A percentile compares a stretch with the other conserved stretches of the same genome.
Evolutionary conservation across 352 stramenopile genomes (phyloP).

Genomic region (Phytophthora pluvialis): DNA sequence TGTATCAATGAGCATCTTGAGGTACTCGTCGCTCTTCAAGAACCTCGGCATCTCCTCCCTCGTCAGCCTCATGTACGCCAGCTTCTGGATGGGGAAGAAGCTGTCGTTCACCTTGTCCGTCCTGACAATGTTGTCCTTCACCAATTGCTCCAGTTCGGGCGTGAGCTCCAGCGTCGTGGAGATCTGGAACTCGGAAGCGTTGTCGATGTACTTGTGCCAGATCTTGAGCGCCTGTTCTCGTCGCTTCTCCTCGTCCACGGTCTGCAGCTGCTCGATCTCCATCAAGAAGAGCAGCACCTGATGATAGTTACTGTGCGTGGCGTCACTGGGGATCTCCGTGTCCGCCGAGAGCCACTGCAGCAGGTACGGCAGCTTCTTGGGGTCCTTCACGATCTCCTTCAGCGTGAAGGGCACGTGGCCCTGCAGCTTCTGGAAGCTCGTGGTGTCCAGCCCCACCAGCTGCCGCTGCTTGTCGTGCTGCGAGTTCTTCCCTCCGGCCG

Average conservation of each 20-base stretch:
- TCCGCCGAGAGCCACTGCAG: conserved; percentile 78
- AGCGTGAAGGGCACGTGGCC: conserved; percentile 84
- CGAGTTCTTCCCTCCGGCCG: conserved; percentile 2
- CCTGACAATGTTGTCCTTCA: conserved; percentile 69
- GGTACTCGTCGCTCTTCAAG: conserved; percentile 85
- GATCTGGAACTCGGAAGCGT: conserved; percentile 85
- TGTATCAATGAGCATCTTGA: conserved; percentile 85
- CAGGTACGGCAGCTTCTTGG: conserved; percentile 86
- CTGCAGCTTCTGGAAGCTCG: conserved; percentile 77
- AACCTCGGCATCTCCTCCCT: conserved; percentile 84
- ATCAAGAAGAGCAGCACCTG: conserved; percentile 87
- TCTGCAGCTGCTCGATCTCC: conserved; percentile 83
- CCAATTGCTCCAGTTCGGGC: conserved; percentile 73
- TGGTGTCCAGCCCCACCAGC: conserved; percentile 52
- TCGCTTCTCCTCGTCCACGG: conserved; percentile 67
- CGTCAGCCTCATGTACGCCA: conserved; percentile 86
- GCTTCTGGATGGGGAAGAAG: conserved; percentile 87
- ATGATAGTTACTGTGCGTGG: conserved; percentile 67
- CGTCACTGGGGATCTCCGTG: conserved; percentile 42
- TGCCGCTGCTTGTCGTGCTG: conserved; percentile 52
- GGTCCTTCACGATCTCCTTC: conserved; percentile 87
- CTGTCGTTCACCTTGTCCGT: conserved; percentile 61
- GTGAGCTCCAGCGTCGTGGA: conserved; percentile 82
- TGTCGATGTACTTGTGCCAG: conserved; percentile 89
- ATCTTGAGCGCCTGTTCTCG: conserved; percentile 83